phyloP scores from a whole-genome alignment of 108 stramenopile genomes.

The Aurantiochytrium sp. region DNA sequence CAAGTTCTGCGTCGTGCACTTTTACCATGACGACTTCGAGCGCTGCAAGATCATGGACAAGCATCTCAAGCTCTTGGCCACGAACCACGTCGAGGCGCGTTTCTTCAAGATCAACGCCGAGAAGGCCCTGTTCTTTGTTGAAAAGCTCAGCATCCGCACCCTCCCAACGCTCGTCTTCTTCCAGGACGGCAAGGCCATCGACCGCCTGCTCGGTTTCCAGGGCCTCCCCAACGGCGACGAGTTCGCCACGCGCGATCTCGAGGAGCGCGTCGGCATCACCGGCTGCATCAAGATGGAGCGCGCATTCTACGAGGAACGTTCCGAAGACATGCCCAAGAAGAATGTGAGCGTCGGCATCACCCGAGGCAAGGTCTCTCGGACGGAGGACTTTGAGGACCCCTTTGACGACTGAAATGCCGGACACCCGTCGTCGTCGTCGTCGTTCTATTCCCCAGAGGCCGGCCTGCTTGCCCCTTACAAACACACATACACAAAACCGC shows the following conservation, averaged over 20 bases:
- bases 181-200: constrained; percentile 63
- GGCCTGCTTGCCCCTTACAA: not conserved
- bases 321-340: not conserved
- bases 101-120: constrained; percentile 85
- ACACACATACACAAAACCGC: too few species aligned
- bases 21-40: constrained; percentile 90
- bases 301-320: not conserved
- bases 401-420: constrained; percentile 11
- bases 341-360: not conserved
- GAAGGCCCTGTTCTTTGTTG: constrained; percentile 89
- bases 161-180: constrained; percentile 74
- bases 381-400: constrained; percentile 20
- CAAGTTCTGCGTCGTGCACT: constrained; percentile 77
- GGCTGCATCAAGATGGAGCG: constrained; percentile 29
- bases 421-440: not conserved
- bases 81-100: constrained; percentile 58
- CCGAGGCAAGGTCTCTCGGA: not conserved
- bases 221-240: constrained; percentile 29
- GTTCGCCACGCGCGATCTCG: not conserved
- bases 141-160: constrained; percentile 71
- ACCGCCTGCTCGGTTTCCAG: constrained; percentile 49
- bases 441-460: too few species aligned
- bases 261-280: not conserved
- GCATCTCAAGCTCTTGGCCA: constrained; percentile 73
- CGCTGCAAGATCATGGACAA: constrained; percentile 91